These are phyloP conservation scores for Fraxinus quadrangulata DNA, from an alignment of 257 asterid species.

Conservation along the genomic window DNA sequence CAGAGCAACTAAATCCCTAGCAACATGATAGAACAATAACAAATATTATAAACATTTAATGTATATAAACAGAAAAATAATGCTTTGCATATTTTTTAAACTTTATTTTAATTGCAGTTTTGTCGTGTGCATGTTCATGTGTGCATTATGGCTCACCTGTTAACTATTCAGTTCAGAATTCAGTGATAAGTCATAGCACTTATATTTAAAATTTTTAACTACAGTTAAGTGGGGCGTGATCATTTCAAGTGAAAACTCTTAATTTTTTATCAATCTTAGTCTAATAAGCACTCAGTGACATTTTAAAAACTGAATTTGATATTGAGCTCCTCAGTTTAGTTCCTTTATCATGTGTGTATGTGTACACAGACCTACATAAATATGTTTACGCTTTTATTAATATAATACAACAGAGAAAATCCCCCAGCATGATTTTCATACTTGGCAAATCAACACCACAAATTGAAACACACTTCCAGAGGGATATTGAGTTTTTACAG, in stretches of 20 bases:
- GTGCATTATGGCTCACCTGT: not conserved
- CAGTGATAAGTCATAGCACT: not conserved
- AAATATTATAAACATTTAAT: not conserved
- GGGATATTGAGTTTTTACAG: constrained; percentile 8
- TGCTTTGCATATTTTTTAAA: no score
- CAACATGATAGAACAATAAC: no score
- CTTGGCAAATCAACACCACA: not conserved
- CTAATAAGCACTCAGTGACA: not conserved
- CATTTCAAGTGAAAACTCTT: not conserved
- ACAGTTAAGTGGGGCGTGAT: not conserved
- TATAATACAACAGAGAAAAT: not conserved
- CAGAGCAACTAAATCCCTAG: not conserved
- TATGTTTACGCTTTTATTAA: not conserved
- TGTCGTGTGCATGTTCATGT: not conserved
- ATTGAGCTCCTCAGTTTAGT: not conserved
- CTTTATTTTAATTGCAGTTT: not conserved
- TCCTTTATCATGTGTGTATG: not conserved
- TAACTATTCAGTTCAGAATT: not conserved
- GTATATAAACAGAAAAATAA: not conserved
- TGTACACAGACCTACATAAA: not conserved
- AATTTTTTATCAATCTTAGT: not conserved
- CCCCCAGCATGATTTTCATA: not conserved
- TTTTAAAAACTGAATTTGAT: not conserved
- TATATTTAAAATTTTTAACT: not conserved
- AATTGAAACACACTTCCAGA: not conserved